Base-by-base conservation (phyloP, 2,329 filamentous ascomycete genomes). In the Fusarium burgessii region DNA sequence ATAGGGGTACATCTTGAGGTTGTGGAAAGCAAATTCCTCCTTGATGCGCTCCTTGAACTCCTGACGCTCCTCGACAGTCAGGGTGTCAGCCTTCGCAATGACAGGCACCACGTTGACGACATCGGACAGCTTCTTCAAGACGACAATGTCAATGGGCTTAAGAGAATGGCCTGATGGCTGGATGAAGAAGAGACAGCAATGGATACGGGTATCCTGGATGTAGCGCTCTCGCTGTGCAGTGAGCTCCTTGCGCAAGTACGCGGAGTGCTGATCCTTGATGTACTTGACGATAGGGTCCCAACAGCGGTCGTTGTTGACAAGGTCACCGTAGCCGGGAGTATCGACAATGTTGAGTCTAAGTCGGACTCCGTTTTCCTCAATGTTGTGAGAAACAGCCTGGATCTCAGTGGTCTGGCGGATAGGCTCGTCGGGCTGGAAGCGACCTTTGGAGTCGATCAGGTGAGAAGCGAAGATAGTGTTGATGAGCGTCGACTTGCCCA, bases 231-330 rank as follows among this genome's bases (percentile, higher is more conserved):
- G 93, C 88, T 99, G 96, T 76, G 96, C 96, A 60, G 96, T 98
- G 80, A 99, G 94, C 85, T 99, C 96, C 89, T 99, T 99, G 84
- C 96, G 93, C 77, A 99, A 91, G 87, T 98, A 99, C 78, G 96
- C 95, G 57, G 94, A 98, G 88, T 99, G 96, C 88, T 99, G 96
- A 85, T 99, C 96, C 89, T 99, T 99, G 89, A 99, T 99, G 86
- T 99, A 99, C 88, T 99, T 99, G 88, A 99, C 95, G 82, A 99
- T 99, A 72, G 96, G 96, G 81, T 99, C 96, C 96, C 96, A 99
- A 91, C 96, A 99, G 89, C 96, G 93, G 86, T 99, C 96, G 84
- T 99, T 99, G 90, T 99, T 99, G 84, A 99, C 96, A 80, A 98
- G 90, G 80, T 99, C 96, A 80, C 96, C 96, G 80, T 99, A 99